Evolutionary conservation across 768 basidiomycete genomes (phyloP).

Genomic region (Pleurotus eryngii): DNA sequence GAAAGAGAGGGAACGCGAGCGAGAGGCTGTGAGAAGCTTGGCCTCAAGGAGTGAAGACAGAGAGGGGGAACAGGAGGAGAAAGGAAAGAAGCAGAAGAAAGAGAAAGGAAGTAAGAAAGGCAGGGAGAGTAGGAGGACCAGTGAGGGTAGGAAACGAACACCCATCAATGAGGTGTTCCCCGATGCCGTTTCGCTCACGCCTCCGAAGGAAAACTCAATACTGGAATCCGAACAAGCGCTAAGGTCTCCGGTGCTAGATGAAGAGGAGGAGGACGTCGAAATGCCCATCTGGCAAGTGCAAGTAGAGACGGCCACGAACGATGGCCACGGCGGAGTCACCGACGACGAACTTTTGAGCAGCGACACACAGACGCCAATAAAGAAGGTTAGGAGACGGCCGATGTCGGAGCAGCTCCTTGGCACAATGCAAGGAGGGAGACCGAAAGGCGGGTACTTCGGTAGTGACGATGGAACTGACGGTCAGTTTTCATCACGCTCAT

Average conservation of each 20-base stretch:
- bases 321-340: slow-evolving; percentile 37
- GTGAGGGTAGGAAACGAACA: slow-evolving; percentile 52
- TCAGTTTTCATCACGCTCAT: slow-evolving; percentile 19
- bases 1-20: slow-evolving; percentile 36
- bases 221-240: slow-evolving; percentile 11
- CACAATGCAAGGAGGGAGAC: slow-evolving; percentile 30
- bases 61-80: slow-evolving; percentile 15
- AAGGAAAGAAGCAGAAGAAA: slow-evolving; percentile 21
- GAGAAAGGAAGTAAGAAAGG: slow-evolving; percentile 22
- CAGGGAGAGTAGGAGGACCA: slow-evolving; percentile 42
- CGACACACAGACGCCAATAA: slow-evolving; percentile 41
- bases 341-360: slow-evolving; percentile 26
- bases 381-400: slow-evolving; percentile 50
- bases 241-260: neutral
- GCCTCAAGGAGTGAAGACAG: slow-evolving; percentile 16
- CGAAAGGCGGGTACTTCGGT: slow-evolving; percentile 39
- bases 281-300: slow-evolving; percentile 22
- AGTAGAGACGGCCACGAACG: slow-evolving; percentile 51
- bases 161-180: slow-evolving; percentile 62
- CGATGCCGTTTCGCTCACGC: slow-evolving; percentile 21
- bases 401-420: slow-evolving; percentile 62
- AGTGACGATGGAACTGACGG: slow-evolving; percentile 49
- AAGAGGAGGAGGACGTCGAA: neutral
- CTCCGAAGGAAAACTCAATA: slow-evolving; percentile 1
- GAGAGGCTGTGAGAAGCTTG: slow-evolving; percentile 31